These are phyloP conservation scores for Kuraishia ogatae DNA, from an alignment of 805 yeast genomes.

Conservation along the genomic window DNA sequence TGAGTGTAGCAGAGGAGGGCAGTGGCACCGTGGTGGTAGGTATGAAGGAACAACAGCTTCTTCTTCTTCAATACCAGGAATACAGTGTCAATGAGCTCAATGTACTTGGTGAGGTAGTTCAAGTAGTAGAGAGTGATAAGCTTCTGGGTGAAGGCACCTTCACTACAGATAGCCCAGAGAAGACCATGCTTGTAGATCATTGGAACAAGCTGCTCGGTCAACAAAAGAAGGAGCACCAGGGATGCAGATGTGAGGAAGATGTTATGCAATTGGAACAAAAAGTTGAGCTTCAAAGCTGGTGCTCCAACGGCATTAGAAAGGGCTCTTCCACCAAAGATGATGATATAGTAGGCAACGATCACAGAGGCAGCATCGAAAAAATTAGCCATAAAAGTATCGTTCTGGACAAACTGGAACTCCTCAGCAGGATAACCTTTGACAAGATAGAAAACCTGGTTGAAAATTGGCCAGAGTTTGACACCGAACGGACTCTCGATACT, in stretches of 20 bases:
- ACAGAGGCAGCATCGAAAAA: constrained; percentile 43
- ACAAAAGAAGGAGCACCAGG: constrained; percentile 52
- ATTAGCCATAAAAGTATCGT: constrained; percentile 60
- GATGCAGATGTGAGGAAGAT: constrained; percentile 64
- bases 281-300: constrained; percentile 66
- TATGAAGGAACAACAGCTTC: constrained; percentile 85
- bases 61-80: constrained; percentile 89
- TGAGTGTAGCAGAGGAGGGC: constrained; percentile 92
- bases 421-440: constrained; percentile 50
- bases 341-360: constrained; percentile 60
- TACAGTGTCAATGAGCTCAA: constrained; percentile 86
- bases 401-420: constrained; percentile 59
- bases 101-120: constrained; percentile 83
- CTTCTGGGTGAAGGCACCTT: constrained; percentile 73
- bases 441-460: constrained; percentile 36
- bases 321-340: constrained; percentile 80
- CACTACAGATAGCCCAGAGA: constrained; percentile 74
- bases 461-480: constrained; percentile 60
- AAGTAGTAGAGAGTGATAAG: constrained; percentile 81
- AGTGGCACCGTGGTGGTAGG: constrained; percentile 98
- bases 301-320: constrained; percentile 40
- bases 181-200: constrained; percentile 67
- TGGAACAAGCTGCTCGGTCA: constrained; percentile 82
- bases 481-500: constrained; percentile 42
- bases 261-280: constrained; percentile 81